phyloP scores from a whole-genome alignment of 176 grass and related monocot species.

The Eragrostis curvula region DNA sequence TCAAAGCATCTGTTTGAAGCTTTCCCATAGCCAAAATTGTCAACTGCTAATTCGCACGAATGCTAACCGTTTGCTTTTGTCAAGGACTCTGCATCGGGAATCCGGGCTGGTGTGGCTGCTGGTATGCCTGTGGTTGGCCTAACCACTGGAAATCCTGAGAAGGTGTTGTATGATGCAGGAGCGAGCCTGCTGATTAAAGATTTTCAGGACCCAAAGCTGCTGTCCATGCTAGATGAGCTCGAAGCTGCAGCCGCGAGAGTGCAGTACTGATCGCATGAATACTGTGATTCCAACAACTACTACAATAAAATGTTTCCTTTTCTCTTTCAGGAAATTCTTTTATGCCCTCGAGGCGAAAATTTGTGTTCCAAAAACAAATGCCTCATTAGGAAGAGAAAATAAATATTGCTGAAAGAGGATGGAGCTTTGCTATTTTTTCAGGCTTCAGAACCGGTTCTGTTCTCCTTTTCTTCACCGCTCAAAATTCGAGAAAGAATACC shows the following conservation, averaged over 20 bases:
- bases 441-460: background rate
- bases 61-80: background rate
- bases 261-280: conserved; percentile 27
- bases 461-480: too few relatives aligned
- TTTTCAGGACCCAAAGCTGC: conserved; percentile 61
- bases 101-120: conserved; percentile 75
- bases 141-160: conserved; percentile 70
- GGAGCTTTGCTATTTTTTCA: background rate
- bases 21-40: too few relatives aligned
- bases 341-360: background rate
- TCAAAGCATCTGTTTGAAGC: background rate
- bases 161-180: conserved; percentile 61
- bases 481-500: too few relatives aligned
- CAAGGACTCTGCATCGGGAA: conserved; percentile 81
- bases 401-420: background rate
- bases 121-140: conserved; percentile 70
- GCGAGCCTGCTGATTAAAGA: conserved; percentile 66
- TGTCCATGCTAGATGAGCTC: conserved; percentile 48
- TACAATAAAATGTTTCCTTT: too few relatives aligned
- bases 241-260: conserved; percentile 27
- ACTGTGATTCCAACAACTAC: too few relatives aligned
- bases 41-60: background rate
- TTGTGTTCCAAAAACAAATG: background rate
- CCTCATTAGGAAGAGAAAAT: background rate
- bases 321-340: background rate